A percentile compares a stretch with the other conserved stretches of the same genome.
These are phyloP conservation scores for Sarcodon aspratus DNA, from an alignment of 768 basidiomycete genomes.

Conservation along the genomic window DNA sequence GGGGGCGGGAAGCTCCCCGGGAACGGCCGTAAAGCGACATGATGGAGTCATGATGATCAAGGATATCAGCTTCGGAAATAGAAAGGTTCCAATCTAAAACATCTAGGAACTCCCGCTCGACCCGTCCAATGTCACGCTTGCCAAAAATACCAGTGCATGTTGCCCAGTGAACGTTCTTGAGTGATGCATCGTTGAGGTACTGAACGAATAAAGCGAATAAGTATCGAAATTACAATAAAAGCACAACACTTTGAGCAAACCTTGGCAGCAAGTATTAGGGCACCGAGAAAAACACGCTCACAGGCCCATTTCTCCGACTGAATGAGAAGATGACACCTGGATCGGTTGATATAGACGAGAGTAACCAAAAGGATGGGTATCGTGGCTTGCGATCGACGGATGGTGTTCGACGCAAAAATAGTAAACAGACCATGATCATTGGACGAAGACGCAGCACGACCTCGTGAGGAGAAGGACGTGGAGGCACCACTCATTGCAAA, in stretches of 20 bases:
- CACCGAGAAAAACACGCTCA: constrained; percentile 31
- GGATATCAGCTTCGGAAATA: constrained; percentile 52
- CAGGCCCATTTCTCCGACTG: constrained; percentile 15
- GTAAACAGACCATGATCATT: neutral
- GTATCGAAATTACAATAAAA: neutral
- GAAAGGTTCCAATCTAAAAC: constrained; percentile 69
- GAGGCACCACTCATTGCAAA: neutral
- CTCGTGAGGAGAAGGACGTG: neutral
- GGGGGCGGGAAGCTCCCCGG: neutral
- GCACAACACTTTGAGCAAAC: constrained; percentile 4
- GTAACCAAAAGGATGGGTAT: constrained; percentile 15
- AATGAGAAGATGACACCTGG: constrained; percentile 8
- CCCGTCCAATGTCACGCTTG: constrained; percentile 69
- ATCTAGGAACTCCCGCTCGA: constrained; percentile 74
- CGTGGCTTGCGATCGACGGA: constrained; percentile 7
- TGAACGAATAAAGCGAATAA: constrained; percentile 12
- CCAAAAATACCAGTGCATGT: constrained; percentile 77
- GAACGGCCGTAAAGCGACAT: constrained; percentile 18
- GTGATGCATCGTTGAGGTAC: constrained; percentile 82
- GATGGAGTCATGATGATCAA: constrained; percentile 30
- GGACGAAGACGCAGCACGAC: no score
- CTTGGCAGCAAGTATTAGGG: constrained; percentile 29
- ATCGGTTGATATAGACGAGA: constrained; percentile 15
- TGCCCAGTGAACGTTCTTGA: constrained; percentile 89
- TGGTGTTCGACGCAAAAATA: constrained; percentile 1